Percentiles rank a stretch among this genome's conserved stretches.
These are phyloP conservation scores for Fusarium albidum DNA, from an alignment of 2,329 filamentous ascomycete species.

Conservation along the genomic window DNA sequence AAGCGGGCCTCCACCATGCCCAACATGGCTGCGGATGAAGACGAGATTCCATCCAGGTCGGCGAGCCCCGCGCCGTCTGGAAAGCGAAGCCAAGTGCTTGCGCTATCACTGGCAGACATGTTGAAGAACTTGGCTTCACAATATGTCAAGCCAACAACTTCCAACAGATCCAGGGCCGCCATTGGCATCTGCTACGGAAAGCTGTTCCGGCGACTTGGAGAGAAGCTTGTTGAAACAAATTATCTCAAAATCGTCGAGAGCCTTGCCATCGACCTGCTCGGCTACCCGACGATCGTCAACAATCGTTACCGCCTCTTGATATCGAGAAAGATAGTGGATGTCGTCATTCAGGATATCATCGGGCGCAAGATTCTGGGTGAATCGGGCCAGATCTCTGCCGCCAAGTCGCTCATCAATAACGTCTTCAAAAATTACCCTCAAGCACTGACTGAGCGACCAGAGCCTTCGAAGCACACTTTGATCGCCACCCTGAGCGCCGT, in stretches of 20 bases:
- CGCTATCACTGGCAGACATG: conserved; percentile 79
- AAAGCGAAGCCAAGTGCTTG: conserved; percentile 76
- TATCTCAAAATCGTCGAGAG: conserved; percentile 85
- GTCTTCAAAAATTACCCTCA: conserved; percentile 95
- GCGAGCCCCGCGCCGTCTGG: conserved; percentile 75
- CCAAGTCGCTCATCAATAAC: conserved; percentile 83
- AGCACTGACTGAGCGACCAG: conserved; percentile 82
- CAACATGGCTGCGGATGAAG: conserved; percentile 73
- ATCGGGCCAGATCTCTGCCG: conserved; percentile 84
- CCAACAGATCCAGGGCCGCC: conserved; percentile 81
- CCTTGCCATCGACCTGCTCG: conserved; percentile 81
- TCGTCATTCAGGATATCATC: conserved; percentile 84
- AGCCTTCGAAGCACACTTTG: conserved; percentile 87
- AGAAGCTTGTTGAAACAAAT: conserved; percentile 81
- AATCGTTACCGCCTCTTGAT: conserved; percentile 90
- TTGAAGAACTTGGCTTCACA: conserved; percentile 81
- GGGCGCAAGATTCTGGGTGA: conserved; percentile 86
- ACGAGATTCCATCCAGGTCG: conserved; percentile 72
- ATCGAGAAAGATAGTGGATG: conserved; percentile 83
- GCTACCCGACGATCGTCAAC: conserved; percentile 76
- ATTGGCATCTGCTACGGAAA: conserved; percentile 89
- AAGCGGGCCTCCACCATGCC: conserved; percentile 69
- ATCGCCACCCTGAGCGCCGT: conserved; percentile 82
- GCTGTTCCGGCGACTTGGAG: conserved; percentile 79
- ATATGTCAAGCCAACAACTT: conserved; percentile 80